Evolutionary conservation across 352 stramenopile species (phyloP).

Genomic region (Plasmopara halstedii): DNA sequence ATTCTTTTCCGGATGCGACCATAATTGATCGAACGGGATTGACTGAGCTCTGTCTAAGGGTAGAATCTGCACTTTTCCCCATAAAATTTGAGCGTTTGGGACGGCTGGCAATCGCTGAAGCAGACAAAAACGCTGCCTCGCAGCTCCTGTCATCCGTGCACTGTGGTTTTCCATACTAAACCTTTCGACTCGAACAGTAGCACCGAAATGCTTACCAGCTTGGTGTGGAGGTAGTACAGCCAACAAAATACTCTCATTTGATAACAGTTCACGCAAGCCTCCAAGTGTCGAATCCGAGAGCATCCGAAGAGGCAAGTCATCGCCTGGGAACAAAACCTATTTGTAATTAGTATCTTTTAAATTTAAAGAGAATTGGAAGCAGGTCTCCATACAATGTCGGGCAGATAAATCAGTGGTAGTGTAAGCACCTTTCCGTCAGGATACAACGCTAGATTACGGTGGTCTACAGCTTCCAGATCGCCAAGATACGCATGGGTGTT

Average conservation of each 20-base stretch:
- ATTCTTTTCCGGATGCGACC: slow-evolving; percentile 4
- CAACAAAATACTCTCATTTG: slow-evolving; percentile 40
- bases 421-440: slow-evolving; percentile 40
- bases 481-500: slow-evolving; percentile 65
- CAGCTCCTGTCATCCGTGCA: slow-evolving; percentile 46
- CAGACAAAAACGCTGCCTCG: slow-evolving; percentile 63
- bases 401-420: slow-evolving; percentile 65
- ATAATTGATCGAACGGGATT: slow-evolving; percentile 33
- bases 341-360: neutral
- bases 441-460: slow-evolving; percentile 38
- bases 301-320: slow-evolving; percentile 68
- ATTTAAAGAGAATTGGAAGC: neutral
- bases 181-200: slow-evolving; percentile 63
- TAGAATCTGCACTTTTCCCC: slow-evolving; percentile 58
- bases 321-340: slow-evolving; percentile 77
- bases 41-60: slow-evolving; percentile 29
- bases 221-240: slow-evolving; percentile 53
- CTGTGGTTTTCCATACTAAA: slow-evolving; percentile 37
- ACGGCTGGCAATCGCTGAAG: slow-evolving; percentile 15
- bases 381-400: slow-evolving; percentile 50
- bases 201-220: slow-evolving; percentile 43
- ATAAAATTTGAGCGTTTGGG: slow-evolving; percentile 5
- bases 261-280: slow-evolving; percentile 36
- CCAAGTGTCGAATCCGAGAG: slow-evolving; percentile 50
- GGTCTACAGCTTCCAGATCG: slow-evolving; percentile 48